Evolutionary conservation across 768 basidiomycete genomes (phyloP).

Genomic region (Boletellus ananas): DNA sequence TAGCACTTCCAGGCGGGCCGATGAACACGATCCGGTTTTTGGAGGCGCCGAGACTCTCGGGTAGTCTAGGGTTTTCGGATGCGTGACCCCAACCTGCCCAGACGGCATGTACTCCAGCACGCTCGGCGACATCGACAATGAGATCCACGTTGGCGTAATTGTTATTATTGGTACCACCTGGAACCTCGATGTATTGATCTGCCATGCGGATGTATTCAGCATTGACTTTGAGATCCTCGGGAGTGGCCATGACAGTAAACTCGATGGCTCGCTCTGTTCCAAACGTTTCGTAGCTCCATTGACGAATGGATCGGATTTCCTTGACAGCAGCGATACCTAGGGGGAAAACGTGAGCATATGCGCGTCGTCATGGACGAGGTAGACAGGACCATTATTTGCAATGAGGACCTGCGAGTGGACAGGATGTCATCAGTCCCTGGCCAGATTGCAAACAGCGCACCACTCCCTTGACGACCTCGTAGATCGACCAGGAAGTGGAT

Average conservation of each 20-base stretch:
- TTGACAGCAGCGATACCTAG: conserved; percentile 97
- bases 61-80: conserved; percentile 95
- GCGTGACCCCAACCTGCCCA: conserved; percentile 99
- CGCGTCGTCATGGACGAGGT: background rate
- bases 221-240: conserved; percentile 97
- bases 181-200: conserved; percentile 97
- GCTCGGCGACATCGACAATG: conserved; percentile 96
- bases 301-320: conserved; percentile 96
- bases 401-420: conserved; percentile 73
- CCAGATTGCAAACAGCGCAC: background rate
- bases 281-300: conserved; percentile 99
- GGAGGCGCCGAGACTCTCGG: conserved; percentile 87
- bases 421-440: conserved; percentile 6
- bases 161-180: conserved; percentile 98
- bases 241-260: conserved; percentile 99
- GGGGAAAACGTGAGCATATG: conserved; percentile 21
- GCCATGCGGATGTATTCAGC: conserved; percentile 99
- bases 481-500: conserved; percentile 8
- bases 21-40: conserved; percentile 98
- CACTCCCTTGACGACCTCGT: background rate
- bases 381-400: conserved; percentile 84
- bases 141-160: conserved; percentile 99
- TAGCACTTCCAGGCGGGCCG: conserved; percentile 96
- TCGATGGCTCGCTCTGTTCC: conserved; percentile 94
- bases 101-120: conserved; percentile 95